Percentiles rank a stretch among this genome's conserved stretches.
Conservation (phyloP, 257 asterid genomes). For the Penstemon eatonii region DNA sequence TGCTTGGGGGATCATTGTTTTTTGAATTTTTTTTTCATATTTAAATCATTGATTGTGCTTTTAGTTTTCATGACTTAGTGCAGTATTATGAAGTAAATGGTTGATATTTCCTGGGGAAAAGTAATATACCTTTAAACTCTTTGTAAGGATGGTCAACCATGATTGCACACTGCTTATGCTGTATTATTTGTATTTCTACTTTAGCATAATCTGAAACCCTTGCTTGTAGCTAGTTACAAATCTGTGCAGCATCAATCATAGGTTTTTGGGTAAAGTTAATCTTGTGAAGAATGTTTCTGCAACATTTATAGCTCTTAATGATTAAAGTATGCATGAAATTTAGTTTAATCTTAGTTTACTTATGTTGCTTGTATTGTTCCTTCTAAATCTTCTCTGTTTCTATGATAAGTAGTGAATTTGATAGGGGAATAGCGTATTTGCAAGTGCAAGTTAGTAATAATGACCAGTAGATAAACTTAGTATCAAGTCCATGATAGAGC, state of each 20-base stretch:
- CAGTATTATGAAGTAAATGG: slow-evolving; percentile 10
- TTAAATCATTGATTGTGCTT: not conserved
- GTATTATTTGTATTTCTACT: slow-evolving; percentile 4
- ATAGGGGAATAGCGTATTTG: not conserved
- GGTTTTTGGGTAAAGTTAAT: slow-evolving; percentile 4
- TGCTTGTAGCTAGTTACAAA: slow-evolving; percentile 16
- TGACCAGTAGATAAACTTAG: not conserved
- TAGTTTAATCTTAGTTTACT: not conserved
- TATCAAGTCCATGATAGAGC: slow-evolving; percentile 9
- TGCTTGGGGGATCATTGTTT: slow-evolving; percentile 3
- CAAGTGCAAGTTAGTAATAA: not conserved
- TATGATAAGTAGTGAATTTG: not conserved
- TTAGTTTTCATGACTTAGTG: slow-evolving; percentile 12
- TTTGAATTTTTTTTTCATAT: not conserved
- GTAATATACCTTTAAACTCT: too few species aligned
- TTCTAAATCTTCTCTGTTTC: not conserved
- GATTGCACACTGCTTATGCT: not conserved
- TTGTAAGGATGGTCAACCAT: slow-evolving; percentile 2
- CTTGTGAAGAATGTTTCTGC: slow-evolving; percentile 11
- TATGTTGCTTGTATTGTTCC: not conserved
- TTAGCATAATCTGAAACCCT: not conserved
- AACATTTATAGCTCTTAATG: slow-evolving; percentile 5
- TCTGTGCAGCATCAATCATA: not conserved
- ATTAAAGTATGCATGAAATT: slow-evolving; percentile 6
- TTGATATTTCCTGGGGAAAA: too few species aligned